A percentile compares a stretch with the other conserved stretches of the same genome.
phyloP scores from a whole-genome alignment of 129 eudicot species.

The Chrysanthemum lavandulifolium region DNA sequence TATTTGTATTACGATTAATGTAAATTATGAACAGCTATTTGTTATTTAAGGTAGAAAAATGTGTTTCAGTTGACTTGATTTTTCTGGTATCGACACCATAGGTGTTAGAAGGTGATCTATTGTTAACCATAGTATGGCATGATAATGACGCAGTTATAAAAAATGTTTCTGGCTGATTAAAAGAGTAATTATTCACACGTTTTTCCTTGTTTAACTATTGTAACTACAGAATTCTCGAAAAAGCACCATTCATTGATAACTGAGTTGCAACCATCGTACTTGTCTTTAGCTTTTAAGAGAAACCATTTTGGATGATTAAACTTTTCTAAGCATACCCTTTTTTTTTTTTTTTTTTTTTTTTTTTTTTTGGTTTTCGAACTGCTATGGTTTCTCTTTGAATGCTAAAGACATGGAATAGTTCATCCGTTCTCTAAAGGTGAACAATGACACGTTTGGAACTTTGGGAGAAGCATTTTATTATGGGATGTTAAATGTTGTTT shows the following conservation, averaged over 20 bases:
- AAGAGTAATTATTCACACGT: neutral
- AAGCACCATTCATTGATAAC: neutral
- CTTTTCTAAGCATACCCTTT: neutral
- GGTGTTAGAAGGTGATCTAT: neutral
- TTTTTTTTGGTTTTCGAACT: neutral
- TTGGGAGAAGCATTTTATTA: too few species aligned
- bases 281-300: neutral
- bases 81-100: neutral
- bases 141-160: too few species aligned
- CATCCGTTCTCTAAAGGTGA: too few species aligned
- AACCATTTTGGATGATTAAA: neutral
- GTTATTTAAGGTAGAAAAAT: too few species aligned
- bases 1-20: conserved; percentile 1
- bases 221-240: conserved; percentile 7
- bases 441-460: too few species aligned
- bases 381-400: neutral
- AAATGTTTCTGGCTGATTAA: neutral
- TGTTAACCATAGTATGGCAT: neutral
- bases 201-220: neutral
- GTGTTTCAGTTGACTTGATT: conserved; percentile 16
- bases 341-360: neutral
- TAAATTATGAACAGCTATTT: too few species aligned
- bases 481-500: too few species aligned
- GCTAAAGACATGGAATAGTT: neutral
- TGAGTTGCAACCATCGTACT: neutral